Evolutionary conservation across 2,329 filamentous ascomycete species (phyloP).

Genomic region (Colletotrichum tamarilloi): DNA sequence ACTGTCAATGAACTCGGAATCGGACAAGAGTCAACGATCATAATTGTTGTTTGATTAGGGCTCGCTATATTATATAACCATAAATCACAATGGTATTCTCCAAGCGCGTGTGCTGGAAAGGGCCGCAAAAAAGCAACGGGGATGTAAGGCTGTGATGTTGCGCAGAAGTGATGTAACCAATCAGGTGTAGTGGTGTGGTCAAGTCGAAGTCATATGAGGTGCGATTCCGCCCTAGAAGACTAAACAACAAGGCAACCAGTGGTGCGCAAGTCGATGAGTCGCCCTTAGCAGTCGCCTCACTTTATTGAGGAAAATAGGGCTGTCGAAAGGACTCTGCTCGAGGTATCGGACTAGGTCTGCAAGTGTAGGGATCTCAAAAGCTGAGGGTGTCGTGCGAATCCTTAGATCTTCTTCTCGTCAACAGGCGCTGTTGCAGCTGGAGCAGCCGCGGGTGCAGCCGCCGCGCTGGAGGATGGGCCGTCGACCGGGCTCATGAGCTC

Average conservation of each 20-base stretch:
- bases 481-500: constrained; percentile 31
- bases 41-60: constrained; percentile 7
- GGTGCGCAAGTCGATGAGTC: background rate
- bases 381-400: background rate
- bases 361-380: background rate
- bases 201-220: constrained; percentile 10
- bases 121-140: background rate
- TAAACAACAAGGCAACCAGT: constrained; percentile 23
- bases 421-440: constrained; percentile 18
- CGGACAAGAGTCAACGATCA: background rate
- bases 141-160: constrained; percentile 17
- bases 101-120: constrained; percentile 1
- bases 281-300: constrained; percentile 22
- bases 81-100: constrained; percentile 32
- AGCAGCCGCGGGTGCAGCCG: constrained; percentile 9
- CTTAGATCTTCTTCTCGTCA: constrained; percentile 30
- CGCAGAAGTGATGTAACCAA: constrained; percentile 4
- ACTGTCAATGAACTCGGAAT: background rate
- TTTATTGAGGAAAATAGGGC: constrained; percentile 13
- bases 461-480: constrained; percentile 11
- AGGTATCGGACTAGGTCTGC: background rate
- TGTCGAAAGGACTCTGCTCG: background rate
- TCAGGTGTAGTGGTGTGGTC: background rate
- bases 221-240: constrained; percentile 13
- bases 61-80: constrained; percentile 7